Conservation (phyloP, 306 rosid genomes). For the Biancaea sappan region DNA sequence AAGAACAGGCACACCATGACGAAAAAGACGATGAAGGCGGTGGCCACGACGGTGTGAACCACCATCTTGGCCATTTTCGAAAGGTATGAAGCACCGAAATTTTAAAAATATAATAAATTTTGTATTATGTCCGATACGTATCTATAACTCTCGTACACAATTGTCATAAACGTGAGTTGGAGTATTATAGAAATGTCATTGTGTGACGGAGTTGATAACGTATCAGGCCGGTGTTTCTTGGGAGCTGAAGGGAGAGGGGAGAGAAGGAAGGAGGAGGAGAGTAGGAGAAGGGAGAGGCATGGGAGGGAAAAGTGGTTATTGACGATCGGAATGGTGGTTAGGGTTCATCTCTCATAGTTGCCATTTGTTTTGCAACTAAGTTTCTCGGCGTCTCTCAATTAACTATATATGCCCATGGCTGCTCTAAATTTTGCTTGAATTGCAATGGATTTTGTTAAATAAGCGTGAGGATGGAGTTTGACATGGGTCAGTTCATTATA, state of each 20-base stretch:
- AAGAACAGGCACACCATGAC: constrained; percentile 33
- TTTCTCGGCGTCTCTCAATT: neutral
- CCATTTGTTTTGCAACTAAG: neutral
- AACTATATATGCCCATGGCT: constrained; percentile 3
- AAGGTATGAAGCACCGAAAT: neutral
- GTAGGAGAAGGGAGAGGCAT: neutral
- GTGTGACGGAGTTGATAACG: neutral
- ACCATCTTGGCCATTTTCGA: constrained; percentile 70
- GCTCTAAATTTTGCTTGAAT: neutral
- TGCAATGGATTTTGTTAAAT: neutral
- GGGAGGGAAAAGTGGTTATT: constrained; percentile 41
- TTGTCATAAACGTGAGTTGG: no score
- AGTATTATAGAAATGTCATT: no score
- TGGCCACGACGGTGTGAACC: constrained; percentile 54
- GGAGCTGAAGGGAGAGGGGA: neutral
- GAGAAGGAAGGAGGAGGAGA: no score
- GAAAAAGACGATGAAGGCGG: constrained; percentile 57
- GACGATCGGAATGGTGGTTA: constrained; percentile 33
- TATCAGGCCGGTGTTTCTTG: neutral
- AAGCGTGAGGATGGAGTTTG: neutral
- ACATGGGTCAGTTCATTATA: no score
- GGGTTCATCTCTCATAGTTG: neutral
- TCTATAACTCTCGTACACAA: no score
- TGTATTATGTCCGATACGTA: no score
- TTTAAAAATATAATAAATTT: no score